phyloP scores from a whole-genome alignment of 805 yeast genomes.

The Zygosaccharomyces kombuchaensis region DNA sequence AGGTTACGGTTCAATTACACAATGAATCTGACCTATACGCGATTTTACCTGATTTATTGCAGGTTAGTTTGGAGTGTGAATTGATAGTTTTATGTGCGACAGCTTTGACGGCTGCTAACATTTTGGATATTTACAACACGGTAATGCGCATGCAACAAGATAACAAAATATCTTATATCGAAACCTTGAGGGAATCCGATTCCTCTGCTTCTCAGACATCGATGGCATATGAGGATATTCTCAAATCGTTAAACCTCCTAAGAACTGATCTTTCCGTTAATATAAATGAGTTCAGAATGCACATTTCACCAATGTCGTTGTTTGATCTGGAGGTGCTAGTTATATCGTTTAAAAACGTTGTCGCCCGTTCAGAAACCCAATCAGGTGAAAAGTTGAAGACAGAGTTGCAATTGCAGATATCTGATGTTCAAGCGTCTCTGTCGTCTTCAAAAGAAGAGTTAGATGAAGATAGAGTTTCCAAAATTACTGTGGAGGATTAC shows the following conservation, averaged over 20 bases:
- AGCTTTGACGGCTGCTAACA: constrained; percentile 78
- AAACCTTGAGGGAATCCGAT: constrained; percentile 63
- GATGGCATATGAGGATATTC: constrained; percentile 30
- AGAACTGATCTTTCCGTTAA: constrained; percentile 65
- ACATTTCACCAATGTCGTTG: constrained; percentile 78
- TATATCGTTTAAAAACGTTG: constrained; percentile 49
- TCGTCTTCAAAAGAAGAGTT: constrained; percentile 52
- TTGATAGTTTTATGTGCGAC: constrained; percentile 64
- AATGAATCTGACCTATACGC: constrained; percentile 56
- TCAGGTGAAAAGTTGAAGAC: constrained; percentile 42
- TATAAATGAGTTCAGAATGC: constrained; percentile 52
- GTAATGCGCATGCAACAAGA: constrained; percentile 69
- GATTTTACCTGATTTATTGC: constrained; percentile 55
- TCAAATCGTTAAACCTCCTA: constrained; percentile 37
- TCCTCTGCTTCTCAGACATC: constrained; percentile 20
- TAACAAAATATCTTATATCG: constrained; percentile 65
- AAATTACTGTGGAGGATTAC: constrained; percentile 51
- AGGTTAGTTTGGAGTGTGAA: constrained; percentile 46
- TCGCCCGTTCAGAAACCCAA: constrained; percentile 45
- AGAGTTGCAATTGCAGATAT: constrained; percentile 54
- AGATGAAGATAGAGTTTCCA: constrained; percentile 44
- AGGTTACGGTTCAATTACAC: constrained; percentile 51
- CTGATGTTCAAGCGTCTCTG: constrained; percentile 62
- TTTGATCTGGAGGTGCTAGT: constrained; percentile 73
- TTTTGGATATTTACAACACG: constrained; percentile 72